A percentile compares a stretch with the other conserved stretches of the same genome.
phyloP scores from a whole-genome alignment of 768 basidiomycete genomes.

The Dacryopinax primogenitus region DNA sequence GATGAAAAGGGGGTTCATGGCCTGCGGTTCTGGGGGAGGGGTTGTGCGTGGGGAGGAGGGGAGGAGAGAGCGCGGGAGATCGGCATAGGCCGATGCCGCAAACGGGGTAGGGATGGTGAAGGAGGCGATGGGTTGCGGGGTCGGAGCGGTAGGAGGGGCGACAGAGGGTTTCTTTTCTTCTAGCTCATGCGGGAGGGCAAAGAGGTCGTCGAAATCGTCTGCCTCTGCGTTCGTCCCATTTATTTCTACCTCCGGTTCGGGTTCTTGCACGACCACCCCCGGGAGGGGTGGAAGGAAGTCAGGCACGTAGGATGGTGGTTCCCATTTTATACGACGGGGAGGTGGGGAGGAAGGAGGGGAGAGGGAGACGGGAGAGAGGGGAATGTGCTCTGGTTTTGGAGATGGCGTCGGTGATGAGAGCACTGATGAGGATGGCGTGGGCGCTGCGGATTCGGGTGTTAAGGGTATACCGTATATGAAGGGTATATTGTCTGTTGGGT shows the following conservation, averaged over 20 bases:
- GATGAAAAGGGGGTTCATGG: conserved; percentile 4
- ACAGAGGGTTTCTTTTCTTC: not conserved
- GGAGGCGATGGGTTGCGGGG: not conserved
- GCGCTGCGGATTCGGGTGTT: not conserved
- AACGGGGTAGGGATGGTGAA: not conserved
- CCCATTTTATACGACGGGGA: not conserved
- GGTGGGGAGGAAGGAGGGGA: conserved; percentile 2
- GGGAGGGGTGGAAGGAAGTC: not conserved
- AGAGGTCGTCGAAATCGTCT: conserved; percentile 3
- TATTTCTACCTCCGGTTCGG: not conserved
- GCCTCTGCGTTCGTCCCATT: not conserved
- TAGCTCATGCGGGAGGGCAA: conserved; percentile 2
- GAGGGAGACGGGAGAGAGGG: conserved; percentile 1
- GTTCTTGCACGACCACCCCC: not conserved
- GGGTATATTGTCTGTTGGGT: not conserved
- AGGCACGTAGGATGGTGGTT: not conserved
- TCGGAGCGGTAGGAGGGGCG: not conserved
- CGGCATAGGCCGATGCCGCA: not conserved
- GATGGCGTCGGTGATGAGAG: not conserved
- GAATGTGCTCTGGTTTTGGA: not conserved
- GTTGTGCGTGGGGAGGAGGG: not conserved
- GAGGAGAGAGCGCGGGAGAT: not conserved
- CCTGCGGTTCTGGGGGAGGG: not conserved
- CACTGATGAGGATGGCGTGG: not conserved
- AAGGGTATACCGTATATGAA: not conserved